These are phyloP conservation scores for Mycosphaerelloides madeirae DNA, from an alignment of 2,329 filamentous ascomycete species.

Conservation along the genomic window DNA sequence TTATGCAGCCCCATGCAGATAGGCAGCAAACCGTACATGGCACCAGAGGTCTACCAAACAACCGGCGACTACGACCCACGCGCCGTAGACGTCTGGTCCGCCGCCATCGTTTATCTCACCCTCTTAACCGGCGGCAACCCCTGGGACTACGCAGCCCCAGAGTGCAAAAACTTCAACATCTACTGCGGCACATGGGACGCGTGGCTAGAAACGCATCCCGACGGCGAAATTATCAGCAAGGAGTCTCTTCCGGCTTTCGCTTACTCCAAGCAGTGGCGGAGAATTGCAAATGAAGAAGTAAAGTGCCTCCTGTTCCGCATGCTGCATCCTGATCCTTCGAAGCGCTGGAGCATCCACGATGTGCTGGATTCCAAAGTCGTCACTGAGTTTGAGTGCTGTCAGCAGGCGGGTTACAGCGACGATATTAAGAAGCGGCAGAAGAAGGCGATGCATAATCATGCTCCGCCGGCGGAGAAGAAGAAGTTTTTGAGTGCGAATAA, in stretches of 20 bases:
- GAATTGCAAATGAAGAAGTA: conserved; percentile 62
- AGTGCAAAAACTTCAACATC: conserved; percentile 56
- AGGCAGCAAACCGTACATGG: conserved; percentile 80
- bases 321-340: conserved; percentile 71
- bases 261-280: conserved; percentile 59
- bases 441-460: conserved; percentile 41
- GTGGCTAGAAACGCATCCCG: conserved; percentile 57
- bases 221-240: conserved; percentile 15
- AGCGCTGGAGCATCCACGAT: conserved; percentile 65
- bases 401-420: conserved; percentile 30
- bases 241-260: conserved; percentile 51
- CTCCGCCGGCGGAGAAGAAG: conserved; percentile 34
- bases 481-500: conserved; percentile 1
- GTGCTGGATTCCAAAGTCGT: conserved; percentile 55
- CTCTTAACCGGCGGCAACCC: conserved; percentile 68
- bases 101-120: conserved; percentile 75
- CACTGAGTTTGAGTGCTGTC: conserved; percentile 33
- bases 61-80: conserved; percentile 66
- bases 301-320: conserved; percentile 71
- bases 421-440: conserved; percentile 35
- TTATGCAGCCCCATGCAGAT: conserved; percentile 75
- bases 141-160: conserved; percentile 63
- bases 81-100: conserved; percentile 79
- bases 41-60: conserved; percentile 75
- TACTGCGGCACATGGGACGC: conserved; percentile 65